Base-by-base conservation (phyloP, 129 eudicot species). In the Helianthus tuberosus region DNA sequence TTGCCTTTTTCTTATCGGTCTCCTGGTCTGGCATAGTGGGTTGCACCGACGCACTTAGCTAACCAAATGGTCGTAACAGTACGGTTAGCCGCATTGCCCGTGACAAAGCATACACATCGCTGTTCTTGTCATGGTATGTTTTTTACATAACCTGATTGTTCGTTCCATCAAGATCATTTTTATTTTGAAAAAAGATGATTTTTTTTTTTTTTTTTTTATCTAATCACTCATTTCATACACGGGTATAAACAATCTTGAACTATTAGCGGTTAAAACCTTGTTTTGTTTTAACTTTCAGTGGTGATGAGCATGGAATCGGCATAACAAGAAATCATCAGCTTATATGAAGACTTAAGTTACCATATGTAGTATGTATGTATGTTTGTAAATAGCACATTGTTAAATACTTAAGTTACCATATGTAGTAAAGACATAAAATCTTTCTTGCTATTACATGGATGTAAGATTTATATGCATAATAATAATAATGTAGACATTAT, bases 281-380 rank as follows among this genome's bases (percentile, higher is more conserved):
- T 63, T 71, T 71, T 29, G 39, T 63, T 63, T 41, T 32, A 27
- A 63, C 46, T 63, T 63, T 52, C 82, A 78, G 82, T 5, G 59
- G 20, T 9, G 71, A 43, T 25, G 71, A 41, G 8, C 50, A 4
- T 16, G 72, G 50, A 17, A 70, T 69, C 66, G 20, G 58, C 59
- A 11, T 49, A 57, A 52, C 66, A 46, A 57, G 76, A 72, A 39
- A 71, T 36, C 76, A 62, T 52, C 64, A 48, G 32, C 46, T 12
- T 43, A 8, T 6, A 6, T 51, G 17, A 51, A 51, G 57, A 64
- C 14, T 39, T 5, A 39, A 36, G 49, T 64, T 3, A 38, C 32
- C 74, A 75, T n/a, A 54, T 55, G 73, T 66, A 44, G 35, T 67
- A 76, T 43, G 11, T 8, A 39, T 39, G 46, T 43, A 43, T 43